Evolutionary conservation across 73 alveolate genomes (phyloP).

Genomic region (Tetrahymena malaccensis): DNA sequence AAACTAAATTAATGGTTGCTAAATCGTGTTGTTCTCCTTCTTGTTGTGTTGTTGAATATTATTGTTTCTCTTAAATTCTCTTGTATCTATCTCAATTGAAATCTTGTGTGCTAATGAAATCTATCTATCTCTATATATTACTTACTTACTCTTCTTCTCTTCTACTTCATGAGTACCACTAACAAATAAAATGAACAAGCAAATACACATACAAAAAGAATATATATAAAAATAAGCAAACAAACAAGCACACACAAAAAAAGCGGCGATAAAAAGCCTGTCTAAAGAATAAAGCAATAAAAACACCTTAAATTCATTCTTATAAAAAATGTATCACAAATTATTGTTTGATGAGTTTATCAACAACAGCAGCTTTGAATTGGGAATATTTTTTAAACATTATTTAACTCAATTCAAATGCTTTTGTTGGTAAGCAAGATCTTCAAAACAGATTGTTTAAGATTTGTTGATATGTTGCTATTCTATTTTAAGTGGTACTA

Average conservation of each 20-base stretch:
- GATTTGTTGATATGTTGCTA: not conserved
- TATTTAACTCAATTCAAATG: not conserved
- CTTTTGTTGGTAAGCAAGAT: not conserved
- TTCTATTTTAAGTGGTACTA: not conserved
- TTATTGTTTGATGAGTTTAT: not conserved
- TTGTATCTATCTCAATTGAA: not conserved
- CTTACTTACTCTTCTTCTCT: not conserved
- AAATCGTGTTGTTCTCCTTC: not conserved
- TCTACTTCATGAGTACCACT: not conserved
- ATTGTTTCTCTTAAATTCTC: not conserved
- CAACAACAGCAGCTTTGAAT: not conserved
- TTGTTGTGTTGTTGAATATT: not conserved
- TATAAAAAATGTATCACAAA: not conserved
- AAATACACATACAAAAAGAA: not conserved
- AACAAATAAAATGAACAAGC: not conserved
- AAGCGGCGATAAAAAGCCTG: not conserved
- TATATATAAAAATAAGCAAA: not conserved
- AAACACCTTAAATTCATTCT: not conserved
- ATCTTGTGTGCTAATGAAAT: not conserved
- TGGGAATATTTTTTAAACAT: not conserved
- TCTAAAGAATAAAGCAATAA: not conserved
- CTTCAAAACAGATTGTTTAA: not conserved
- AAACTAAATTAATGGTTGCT: not conserved
- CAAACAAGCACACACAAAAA: not conserved
- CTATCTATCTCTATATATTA: not conserved